Evolutionary conservation across 129 eudicot genomes (phyloP), one percentile per base, ranked within the genome.

Genomic region (Centrapalus pauciflorus): DNA sequence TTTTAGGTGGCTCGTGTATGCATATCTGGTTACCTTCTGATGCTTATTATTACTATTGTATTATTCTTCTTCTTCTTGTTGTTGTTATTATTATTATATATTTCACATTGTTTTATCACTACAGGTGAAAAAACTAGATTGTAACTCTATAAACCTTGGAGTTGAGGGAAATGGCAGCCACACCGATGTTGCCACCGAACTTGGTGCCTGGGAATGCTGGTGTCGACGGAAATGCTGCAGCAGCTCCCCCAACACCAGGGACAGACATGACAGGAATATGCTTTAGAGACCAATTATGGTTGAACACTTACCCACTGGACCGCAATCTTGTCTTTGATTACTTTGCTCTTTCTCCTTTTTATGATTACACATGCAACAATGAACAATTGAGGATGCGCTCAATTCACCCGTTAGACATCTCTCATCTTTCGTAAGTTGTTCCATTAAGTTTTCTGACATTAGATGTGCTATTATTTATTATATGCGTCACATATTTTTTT

Each of bases 261-360:
- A 90, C 95, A 2, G 95, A 90, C 78, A 90, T 90, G 95, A 90
- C 95, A 12, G 92, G 97, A 68, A 87, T 90, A 28, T 84, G 97
- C 61, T 90, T 90, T 74, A 69, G 97, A 37, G 97, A 90, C 58
- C 97, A 90, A 67, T 61, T 87, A 13, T 90, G 97, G 95, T 65
- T 90, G 4, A 90, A 90, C 69, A 73, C 97, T 0, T 90, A 87
- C 40, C 95, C 97, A 9, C 84, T 90, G 13, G 95, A 90, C 38
- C 85, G 96, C 4, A 87, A 90, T 67, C 83, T 84, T 11, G 97
- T 90, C 23, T 90, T 90, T 69, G 96, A 89, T 74, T 89, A 89
- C 80, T 89, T 89, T 51, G 96, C 96, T 1, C 80, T 89, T 20
- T 89, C 97, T 4, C 97, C 97, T 11, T 90, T 87, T 81, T 90